Percentiles rank a stretch among this genome's conserved stretches.
These are phyloP conservation scores for Triticum turgidum DNA, from an alignment of 176 grass and related monocot genomes.

Conservation along the genomic window DNA sequence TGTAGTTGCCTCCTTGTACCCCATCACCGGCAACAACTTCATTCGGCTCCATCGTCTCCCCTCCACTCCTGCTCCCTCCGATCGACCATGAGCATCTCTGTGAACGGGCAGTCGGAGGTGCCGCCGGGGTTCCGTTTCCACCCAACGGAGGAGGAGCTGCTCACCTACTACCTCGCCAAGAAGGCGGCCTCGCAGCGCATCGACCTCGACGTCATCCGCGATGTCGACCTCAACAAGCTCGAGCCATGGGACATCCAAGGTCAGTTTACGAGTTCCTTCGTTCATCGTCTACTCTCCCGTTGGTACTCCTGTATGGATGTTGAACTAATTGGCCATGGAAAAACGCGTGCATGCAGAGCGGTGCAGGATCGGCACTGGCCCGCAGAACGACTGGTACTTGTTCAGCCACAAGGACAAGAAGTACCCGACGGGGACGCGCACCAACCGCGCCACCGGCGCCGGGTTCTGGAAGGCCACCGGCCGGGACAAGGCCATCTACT, in stretches of 20 bases:
- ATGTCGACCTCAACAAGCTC: conserved; percentile 90
- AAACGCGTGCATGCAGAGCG: conserved; percentile 23
- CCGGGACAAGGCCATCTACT: conserved; percentile 78
- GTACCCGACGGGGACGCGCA: conserved; percentile 83
- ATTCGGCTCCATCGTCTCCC: not conserved
- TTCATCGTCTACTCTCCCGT: no score
- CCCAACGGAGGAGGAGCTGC: conserved; percentile 77
- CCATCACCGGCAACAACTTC: conserved; percentile 27
- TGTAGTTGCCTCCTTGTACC: conserved; percentile 55
- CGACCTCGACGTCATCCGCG: conserved; percentile 88
- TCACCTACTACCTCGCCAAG: conserved; percentile 87
- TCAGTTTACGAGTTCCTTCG: no score
- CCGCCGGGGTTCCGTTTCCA: conserved; percentile 94
- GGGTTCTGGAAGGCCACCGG: conserved; percentile 91
- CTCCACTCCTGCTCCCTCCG: no score
- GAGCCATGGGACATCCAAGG: conserved; percentile 96
- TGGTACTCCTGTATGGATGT: no score
- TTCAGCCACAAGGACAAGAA: conserved; percentile 98
- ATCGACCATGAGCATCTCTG: conserved; percentile 67
- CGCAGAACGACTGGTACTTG: conserved; percentile 90
- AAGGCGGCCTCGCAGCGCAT: conserved; percentile 69
- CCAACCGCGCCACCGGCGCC: conserved; percentile 73
- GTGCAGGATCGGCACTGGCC: conserved; percentile 66
- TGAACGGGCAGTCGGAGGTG: conserved; percentile 79
- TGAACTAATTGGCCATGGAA: not conserved